Evolutionary conservation across 352 stramenopile genomes (phyloP), one percentile per base, ranked within the genome.

Genomic region (Phytophthora europaea): DNA sequence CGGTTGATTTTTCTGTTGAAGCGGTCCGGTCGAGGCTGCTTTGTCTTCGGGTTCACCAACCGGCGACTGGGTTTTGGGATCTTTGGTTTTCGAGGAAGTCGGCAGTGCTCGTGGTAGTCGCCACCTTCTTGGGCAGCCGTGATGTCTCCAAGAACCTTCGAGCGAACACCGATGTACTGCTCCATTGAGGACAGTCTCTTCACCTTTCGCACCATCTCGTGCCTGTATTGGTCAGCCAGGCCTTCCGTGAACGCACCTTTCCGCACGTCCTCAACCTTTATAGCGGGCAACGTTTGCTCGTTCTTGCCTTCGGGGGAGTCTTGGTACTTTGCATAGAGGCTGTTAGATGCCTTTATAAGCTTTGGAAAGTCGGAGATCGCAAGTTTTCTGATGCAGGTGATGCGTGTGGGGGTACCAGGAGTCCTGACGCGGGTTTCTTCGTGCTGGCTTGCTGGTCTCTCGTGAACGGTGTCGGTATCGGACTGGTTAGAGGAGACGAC

Each of bases 1-100:
- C 88, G 87, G 61, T 95, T 94, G 60, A 94, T 93, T 66, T 88
- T 87, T n/a, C 88, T 81, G 38, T 91, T 93, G 63, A 96, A 91
- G 34, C 87, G 82, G 28, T 91, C 87, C 0, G 85, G 85, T 18
- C 79, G 82, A 34, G 78, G 79, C 36, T 90, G 79, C n/a, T 73
- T 84, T 3, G 64, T 81, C 52, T 88, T 90, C 15, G 72, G 72
- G 22, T 67, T 84, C 47, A 85, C 15, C 22, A 81, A 55, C 9
- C 74, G 61, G 18, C 81, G 82, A 40, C 70, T 70, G 1, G 79
- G 77, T 56, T 92, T 93, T 20, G 87, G 87, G 59, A 94, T 92
- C 70, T 85, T 88, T 0, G 87, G 85, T n/a, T 94, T 94, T 20
- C 84, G 70, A 36, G 84, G 82, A 47, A 79, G 73, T 54, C 62